These are phyloP conservation scores for Phylloporus arenicola DNA, from an alignment of 768 basidiomycete species.

Conservation along the genomic window DNA sequence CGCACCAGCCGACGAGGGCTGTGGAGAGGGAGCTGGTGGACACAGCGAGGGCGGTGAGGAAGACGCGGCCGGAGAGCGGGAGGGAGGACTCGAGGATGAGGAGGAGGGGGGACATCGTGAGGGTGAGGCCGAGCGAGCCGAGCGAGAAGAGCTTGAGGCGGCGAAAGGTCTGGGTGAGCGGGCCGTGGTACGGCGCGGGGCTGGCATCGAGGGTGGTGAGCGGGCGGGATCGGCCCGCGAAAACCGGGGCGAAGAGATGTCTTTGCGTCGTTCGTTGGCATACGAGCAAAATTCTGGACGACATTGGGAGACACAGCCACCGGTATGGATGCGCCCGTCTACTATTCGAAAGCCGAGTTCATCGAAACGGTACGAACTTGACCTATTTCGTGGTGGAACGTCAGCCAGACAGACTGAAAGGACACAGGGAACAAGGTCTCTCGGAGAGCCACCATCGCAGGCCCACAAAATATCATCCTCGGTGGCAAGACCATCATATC, in stretches of 20 bases:
- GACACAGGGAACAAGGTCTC: constrained; percentile 97
- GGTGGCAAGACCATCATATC: constrained; percentile 97
- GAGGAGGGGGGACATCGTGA: constrained; percentile 70
- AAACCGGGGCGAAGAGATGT: neutral
- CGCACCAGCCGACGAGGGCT: constrained; percentile 63
- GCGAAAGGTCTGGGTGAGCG: constrained; percentile 66
- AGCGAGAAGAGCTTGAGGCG: constrained; percentile 81
- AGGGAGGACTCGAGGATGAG: constrained; percentile 76
- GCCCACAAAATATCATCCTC: constrained; percentile 94
- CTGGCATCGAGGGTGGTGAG: neutral
- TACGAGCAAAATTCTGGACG: neutral
- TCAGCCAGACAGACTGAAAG: constrained; percentile 34
- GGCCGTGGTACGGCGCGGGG: constrained; percentile 55
- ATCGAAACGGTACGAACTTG: constrained; percentile 72
- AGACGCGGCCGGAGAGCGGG: constrained; percentile 61
- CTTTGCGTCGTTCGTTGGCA: neutral
- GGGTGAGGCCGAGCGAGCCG: constrained; percentile 65
- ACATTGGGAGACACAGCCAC: neutral
- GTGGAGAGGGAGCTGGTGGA: constrained; percentile 72
- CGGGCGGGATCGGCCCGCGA: neutral
- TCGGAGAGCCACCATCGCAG: constrained; percentile 83
- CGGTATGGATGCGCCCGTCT: constrained; percentile 66
- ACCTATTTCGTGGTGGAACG: neutral
- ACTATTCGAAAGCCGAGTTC: constrained; percentile 77
- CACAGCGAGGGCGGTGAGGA: constrained; percentile 65